Evolutionary conservation across 345 rosid genomes (phyloP), one percentile per base, ranked within the genome.

Genomic region (Camelina neglecta): DNA sequence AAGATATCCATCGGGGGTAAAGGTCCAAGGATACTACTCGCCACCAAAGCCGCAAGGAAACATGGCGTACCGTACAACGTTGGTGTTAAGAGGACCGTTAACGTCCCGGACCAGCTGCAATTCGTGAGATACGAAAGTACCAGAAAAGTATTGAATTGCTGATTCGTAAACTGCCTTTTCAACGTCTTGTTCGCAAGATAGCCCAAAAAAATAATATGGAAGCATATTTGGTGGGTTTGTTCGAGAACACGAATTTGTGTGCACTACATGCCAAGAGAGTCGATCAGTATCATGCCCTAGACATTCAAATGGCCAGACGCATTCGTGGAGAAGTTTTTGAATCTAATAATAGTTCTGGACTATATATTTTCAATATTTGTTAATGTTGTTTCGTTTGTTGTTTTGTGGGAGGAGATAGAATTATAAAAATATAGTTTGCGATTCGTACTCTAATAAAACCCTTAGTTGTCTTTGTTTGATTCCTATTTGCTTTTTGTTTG

Each of bases 201-300:
- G 86, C 91, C 4, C 93, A 89, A 66, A 80, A 82, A 12, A 78
- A 71, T 35, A 84, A 85, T 48, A 75, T 88, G 0, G 93, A 88
- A 80, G 90, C 93, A 1, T 88, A 86, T 54, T 69, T 86, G 0
- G 90, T 85, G 18, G 89, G 89, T 41, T 67, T 88, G 60, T 88
- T 88, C n/a, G 93, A 86, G 72, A 90, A 88, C 60, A 88, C 93
- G 4, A 88, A 88, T 58, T 65, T 86, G 11, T 85, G 93, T 8
- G 89, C 93, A 0, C 84, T 88, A 69, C 90, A 86, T 13, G 93
- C 91, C 42, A 86, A 83, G 77, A 78, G 91, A 48, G 91, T 86
- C 18, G 18, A 18, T 18, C 8, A 89, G 88, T 0, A 87, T 87
- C 26, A 89, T 89, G 91, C 91, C 93, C 3, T 83, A 65, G 93